A percentile compares a stretch with the other conserved stretches of the same genome.
Evolutionary conservation across 768 basidiomycete genomes (phyloP).

Genomic region (Suillus tomentosus): DNA sequence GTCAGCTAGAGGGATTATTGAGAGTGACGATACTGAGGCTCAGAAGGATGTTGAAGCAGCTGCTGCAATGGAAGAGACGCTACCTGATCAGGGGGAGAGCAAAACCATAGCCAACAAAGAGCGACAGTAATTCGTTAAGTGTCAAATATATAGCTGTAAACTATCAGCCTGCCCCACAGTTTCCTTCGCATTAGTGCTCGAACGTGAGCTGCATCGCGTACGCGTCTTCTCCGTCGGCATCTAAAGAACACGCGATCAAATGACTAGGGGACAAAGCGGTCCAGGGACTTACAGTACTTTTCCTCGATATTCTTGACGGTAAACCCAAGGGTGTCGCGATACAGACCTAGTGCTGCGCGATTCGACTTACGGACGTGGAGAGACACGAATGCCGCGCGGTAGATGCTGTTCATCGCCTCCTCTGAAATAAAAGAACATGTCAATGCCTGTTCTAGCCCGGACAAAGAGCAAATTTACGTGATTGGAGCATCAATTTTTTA

Average conservation of each 20-base stretch:
- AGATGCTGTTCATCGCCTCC: conserved; percentile 88
- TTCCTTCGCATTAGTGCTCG: conserved; percentile 27
- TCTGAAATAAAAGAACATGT: conserved; percentile 48
- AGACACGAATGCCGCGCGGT: conserved; percentile 81
- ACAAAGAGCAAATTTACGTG: conserved; percentile 58
- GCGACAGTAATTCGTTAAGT: conserved; percentile 13
- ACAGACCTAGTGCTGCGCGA: conserved; percentile 84
- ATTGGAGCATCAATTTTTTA: conserved; percentile 91
- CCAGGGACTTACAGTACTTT: conserved; percentile 77
- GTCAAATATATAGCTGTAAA: conserved; percentile 16
- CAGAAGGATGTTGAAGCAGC: conserved; percentile 11
- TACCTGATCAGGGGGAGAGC: background rate
- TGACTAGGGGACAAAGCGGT: background rate
- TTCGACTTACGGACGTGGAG: conserved; percentile 96
- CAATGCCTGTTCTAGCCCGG: conserved; percentile 5
- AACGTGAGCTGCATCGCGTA: conserved; percentile 84
- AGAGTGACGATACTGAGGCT: conserved; percentile 13
- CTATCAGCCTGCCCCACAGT: background rate
- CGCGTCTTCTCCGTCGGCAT: conserved; percentile 94
- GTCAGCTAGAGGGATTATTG: conserved; percentile 26
- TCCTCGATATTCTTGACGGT: conserved; percentile 83
- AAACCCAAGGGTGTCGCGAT: conserved; percentile 89
- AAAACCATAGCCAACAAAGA: conserved; percentile 8
- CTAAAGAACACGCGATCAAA: conserved; percentile 41
- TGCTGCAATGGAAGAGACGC: conserved; percentile 14